Base-by-base conservation (phyloP, 2,329 filamentous ascomycete species). In the Ilyonectria sp. region DNA sequence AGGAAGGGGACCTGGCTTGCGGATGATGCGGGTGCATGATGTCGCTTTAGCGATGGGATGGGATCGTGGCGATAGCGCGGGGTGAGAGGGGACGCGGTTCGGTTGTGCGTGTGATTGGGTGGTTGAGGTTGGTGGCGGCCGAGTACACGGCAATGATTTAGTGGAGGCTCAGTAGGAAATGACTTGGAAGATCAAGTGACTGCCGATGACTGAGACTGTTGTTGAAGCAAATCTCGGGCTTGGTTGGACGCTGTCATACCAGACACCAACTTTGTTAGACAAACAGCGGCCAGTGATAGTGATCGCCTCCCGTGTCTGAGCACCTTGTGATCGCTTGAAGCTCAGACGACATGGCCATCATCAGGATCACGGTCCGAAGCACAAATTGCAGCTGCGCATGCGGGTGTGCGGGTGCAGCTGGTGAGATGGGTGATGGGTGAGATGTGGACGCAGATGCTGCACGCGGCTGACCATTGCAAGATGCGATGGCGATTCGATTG, bases 131-230 rank as follows among this genome's bases (percentile, higher is more conserved):
- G 21, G 60, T n/a, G 53, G 63, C 43, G 57, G 57, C 59, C 50
- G 63, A 65, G 35, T 37, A 33, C 50, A 57, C 35, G 63, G 57
- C 63, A 61, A 40, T 40, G 15, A 37, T 33, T 35, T 21, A 44
- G 21, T 23, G 46, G 52, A 61, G 23, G 49, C 53, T 55, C 55
- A 60, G 29, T 15, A 31, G 43, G 54, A 49, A 53, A 47, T 66
- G 63, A 66, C 58, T 56, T 44, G 21, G 13, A 31, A 52, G 29
- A 7, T 66, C 63, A 66, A 66, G 52, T 66, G 58, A 66, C 58
- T 46, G 31, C 50, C 50, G 43, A 31, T 43, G 50, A 50, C 29
- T 35, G 49, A 31, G 21, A 13, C 29, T 19, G 49, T 6, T n/a
- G 35, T 50, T 65, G 56, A 47, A 23, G 10, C 17, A 31, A 31